phyloP scores from a whole-genome alignment of 257 asterid genomes.

The Penstemon barbatus region DNA sequence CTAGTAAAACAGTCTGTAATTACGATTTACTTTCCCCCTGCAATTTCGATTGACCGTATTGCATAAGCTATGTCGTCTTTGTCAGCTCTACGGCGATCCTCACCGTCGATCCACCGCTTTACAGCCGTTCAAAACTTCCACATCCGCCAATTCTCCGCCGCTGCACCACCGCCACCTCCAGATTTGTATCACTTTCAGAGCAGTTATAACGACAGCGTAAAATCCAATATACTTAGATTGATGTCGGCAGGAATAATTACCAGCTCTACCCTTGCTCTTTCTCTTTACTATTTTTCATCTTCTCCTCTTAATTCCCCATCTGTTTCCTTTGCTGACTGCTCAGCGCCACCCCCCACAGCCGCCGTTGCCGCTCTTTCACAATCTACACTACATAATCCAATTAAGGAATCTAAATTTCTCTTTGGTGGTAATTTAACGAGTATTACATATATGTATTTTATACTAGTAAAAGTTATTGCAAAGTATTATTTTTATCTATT shows the following conservation, averaged over 20 bases:
- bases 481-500: not conserved
- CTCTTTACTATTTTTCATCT: conserved; percentile 37
- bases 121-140: conserved; percentile 28
- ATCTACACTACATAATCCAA: conserved; percentile 17
- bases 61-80: conserved; percentile 45
- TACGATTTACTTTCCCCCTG: no score
- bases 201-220: conserved; percentile 10
- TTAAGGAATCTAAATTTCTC: conserved; percentile 38
- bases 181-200: conserved; percentile 17
- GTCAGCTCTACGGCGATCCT: conserved; percentile 58
- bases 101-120: conserved; percentile 27
- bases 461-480: not conserved
- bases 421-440: conserved; percentile 51
- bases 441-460: not conserved
- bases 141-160: conserved; percentile 42
- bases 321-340: conserved; percentile 39
- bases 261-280: conserved; percentile 50
- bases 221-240: conserved; percentile 42
- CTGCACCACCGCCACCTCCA: conserved; percentile 11
- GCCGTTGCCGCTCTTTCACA: conserved; percentile 29
- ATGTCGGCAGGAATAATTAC: conserved; percentile 60
- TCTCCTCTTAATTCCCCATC: conserved; percentile 28
- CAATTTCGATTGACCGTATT: no score
- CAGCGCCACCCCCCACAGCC: conserved; percentile 28
- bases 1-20: no score